Conservation (phyloP, 73 alveolate species). For the Paramecium sonneborni region DNA sequence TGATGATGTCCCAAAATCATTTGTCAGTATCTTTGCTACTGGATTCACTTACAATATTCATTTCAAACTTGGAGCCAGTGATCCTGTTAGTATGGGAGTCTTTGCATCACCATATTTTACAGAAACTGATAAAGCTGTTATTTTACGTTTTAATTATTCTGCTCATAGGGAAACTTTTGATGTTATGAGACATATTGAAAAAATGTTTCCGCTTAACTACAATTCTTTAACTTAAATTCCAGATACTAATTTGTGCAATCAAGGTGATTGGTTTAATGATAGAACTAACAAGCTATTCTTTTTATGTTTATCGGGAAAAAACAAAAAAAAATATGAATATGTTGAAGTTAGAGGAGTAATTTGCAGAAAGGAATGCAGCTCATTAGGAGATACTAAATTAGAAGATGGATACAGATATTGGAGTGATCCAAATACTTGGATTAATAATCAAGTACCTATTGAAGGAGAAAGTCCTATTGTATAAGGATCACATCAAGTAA, state of each 20-base stretch:
- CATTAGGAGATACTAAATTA: not conserved
- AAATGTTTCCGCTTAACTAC: not conserved
- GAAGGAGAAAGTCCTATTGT: slow-evolving; percentile 50
- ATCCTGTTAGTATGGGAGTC: slow-evolving; percentile 23
- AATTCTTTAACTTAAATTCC: not conserved
- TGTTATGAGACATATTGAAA: slow-evolving; percentile 23
- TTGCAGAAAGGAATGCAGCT: slow-evolving; percentile 53
- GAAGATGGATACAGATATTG: slow-evolving; percentile 22
- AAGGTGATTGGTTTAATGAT: slow-evolving; percentile 66
- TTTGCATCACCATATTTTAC: slow-evolving; percentile 57
- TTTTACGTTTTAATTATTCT: slow-evolving; percentile 54
- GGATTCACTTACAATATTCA: slow-evolving; percentile 53
- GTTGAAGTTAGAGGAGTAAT: slow-evolving; percentile 48
- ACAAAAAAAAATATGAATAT: slow-evolving; percentile 34
- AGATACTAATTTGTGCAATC: slow-evolving; percentile 26
- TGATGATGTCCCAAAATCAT: slow-evolving; percentile 37
- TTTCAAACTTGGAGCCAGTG: slow-evolving; percentile 45
- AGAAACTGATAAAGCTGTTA: not conserved
- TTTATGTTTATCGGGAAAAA: slow-evolving; percentile 49
- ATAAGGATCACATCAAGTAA: not conserved
- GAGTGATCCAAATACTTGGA: slow-evolving; percentile 43
- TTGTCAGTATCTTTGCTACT: slow-evolving; percentile 50
- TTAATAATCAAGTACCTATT: not conserved
- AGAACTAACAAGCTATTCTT: slow-evolving; percentile 20
- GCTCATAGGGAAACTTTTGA: slow-evolving; percentile 62